These are phyloP conservation scores for Phaseolus coccineus DNA, from an alignment of 331 rosid genomes.

Conservation along the genomic window DNA sequence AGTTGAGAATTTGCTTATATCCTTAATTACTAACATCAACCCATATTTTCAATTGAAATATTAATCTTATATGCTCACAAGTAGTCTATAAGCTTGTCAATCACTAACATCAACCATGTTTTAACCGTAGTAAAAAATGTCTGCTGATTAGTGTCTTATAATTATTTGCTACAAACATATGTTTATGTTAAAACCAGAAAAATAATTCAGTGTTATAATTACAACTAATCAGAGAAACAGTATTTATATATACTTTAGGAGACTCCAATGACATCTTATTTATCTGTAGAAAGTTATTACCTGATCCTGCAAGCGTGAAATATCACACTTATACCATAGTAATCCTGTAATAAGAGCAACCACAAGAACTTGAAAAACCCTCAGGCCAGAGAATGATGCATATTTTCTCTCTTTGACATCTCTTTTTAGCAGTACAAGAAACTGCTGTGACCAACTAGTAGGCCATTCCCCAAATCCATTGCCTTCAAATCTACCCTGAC, in stretches of 20 bases:
- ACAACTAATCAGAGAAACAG: neutral
- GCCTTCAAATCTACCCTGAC: conserved; percentile 42
- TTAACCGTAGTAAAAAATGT: no score
- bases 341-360: conserved; percentile 58
- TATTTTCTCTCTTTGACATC: conserved; percentile 66
- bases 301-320: conserved; percentile 66
- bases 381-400: conserved; percentile 57
- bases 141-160: no score
- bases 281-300: conserved; percentile 27
- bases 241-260: neutral
- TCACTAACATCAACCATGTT: no score
- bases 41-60: neutral
- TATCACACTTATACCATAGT: conserved; percentile 64
- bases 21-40: neutral
- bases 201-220: neutral
- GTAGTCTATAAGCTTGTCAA: neutral
- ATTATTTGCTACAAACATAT: neutral
- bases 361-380: conserved; percentile 51
- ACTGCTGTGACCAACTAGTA: conserved; percentile 72
- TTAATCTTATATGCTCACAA: neutral
- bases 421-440: conserved; percentile 60
- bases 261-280: neutral
- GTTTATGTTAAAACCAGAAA: neutral
- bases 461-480: conserved; percentile 56
- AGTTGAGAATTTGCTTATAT: neutral